A percentile compares a stretch with the other conserved stretches of the same genome.
phyloP scores from a whole-genome alignment of 768 basidiomycete genomes.

The Melanogaster broomeanus region DNA sequence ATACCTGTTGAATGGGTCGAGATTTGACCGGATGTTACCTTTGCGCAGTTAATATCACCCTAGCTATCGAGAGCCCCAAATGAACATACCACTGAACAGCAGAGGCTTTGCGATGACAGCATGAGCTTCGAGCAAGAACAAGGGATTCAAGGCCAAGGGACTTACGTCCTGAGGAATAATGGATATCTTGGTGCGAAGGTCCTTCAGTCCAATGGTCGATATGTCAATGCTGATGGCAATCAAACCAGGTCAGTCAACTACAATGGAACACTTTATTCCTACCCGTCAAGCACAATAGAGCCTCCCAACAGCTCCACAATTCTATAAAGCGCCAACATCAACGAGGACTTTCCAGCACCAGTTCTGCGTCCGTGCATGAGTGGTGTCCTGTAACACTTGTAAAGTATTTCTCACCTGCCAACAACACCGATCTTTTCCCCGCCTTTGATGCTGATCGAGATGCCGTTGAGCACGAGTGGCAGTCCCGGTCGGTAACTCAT shows the following conservation, averaged over 20 bases:
- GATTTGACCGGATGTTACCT: slow-evolving; percentile 60
- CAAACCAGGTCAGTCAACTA: neutral
- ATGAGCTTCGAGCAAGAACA: neutral
- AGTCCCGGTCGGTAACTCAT: slow-evolving; percentile 71
- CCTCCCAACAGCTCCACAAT: slow-evolving; percentile 68
- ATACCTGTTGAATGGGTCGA: slow-evolving; percentile 62
- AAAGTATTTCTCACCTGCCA: slow-evolving; percentile 43
- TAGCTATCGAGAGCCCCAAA: slow-evolving; percentile 32
- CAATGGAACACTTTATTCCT: slow-evolving; percentile 8
- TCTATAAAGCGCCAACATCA: slow-evolving; percentile 66
- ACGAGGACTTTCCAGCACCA: slow-evolving; percentile 62
- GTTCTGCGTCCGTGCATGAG: slow-evolving; percentile 25
- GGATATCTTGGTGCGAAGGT: slow-evolving; percentile 58
- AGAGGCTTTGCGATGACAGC: slow-evolving; percentile 42
- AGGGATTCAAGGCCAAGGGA: slow-evolving; percentile 1
- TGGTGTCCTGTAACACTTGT: neutral
- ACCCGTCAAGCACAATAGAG: slow-evolving; percentile 65
- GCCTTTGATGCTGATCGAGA: slow-evolving; percentile 57
- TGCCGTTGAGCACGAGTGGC: slow-evolving; percentile 68
- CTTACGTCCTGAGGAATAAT: slow-evolving; percentile 72
- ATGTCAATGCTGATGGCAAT: slow-evolving; percentile 56
- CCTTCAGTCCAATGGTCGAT: slow-evolving; percentile 63
- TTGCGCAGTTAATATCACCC: slow-evolving; percentile 34
- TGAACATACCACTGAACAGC: slow-evolving; percentile 53
- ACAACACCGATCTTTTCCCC: slow-evolving; percentile 83